Base-by-base conservation (phyloP, 352 stramenopile genomes). In the Sclerospora graminicola region DNA sequence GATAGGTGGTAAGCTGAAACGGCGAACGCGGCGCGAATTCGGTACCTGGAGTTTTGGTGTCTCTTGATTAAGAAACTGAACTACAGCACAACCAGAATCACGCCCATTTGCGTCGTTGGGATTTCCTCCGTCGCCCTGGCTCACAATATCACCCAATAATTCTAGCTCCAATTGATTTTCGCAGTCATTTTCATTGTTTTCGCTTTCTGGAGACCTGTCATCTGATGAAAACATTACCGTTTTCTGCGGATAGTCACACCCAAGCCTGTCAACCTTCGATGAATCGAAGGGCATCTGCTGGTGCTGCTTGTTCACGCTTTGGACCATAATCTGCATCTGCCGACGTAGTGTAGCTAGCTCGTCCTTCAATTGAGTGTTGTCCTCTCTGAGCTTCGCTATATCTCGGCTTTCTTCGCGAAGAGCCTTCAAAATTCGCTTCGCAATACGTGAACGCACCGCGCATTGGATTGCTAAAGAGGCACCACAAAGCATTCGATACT, bases 401-500 rank as follows among this genome's bases (percentile, higher is more conserved):
- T 91, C 86, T 34, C 67, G 71, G 42, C 75, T 86, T 48, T 91
- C 76, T 32, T 69, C 45, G 2, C 75, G 74, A 37, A 84, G 38
- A 23, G 42, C 56, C 14, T 65, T 44, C 8, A 91, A 53, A 14
- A 57, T 32, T 5, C 51, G 53, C 24, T 51, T 69, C 8, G 76
- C 78, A 10, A 60, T 20, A 9, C 62, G 64, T 5, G 50, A 51
- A 7, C 78, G 75, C 9, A 66, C 28, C 16, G 48, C 59, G 32
- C 79, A 86, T 50, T 91, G 79, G 27, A 91, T 45, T 8, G 59
- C 42, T 30, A 86, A 39, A 21, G 69, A 47, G 0, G 60, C 59
- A 5, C 43, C 49, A 15, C 56, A 52, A 7, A 82, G 16, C 6
- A 41, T 46, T 7, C 10, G 19, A 40, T 67, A 87, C 23, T 54